phyloP scores from a whole-genome alignment of 176 grass and related monocot species.

The Thalia dealbata region DNA sequence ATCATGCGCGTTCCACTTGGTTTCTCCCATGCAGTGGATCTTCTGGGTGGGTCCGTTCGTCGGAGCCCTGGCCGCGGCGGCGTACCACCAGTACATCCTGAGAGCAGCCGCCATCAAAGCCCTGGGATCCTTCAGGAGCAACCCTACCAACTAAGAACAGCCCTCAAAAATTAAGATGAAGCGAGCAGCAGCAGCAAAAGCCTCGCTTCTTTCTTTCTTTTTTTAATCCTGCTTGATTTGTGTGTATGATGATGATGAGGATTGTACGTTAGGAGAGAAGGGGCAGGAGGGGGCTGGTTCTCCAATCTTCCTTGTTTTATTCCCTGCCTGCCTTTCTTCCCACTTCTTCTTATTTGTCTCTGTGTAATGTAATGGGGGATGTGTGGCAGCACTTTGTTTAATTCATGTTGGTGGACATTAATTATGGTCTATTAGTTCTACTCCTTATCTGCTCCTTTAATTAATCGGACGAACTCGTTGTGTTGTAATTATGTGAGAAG shows the following conservation, averaged over 20 bases:
- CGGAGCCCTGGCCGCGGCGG: constrained; percentile 8
- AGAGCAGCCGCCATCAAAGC: constrained; percentile 14
- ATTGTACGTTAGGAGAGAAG: background rate
- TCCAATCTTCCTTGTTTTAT: background rate
- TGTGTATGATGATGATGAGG: constrained; percentile 1
- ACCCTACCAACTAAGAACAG: constrained; percentile 8
- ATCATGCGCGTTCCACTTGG: background rate
- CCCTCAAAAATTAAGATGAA: background rate
- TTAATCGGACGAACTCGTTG: background rate
- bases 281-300: background rate
- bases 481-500: background rate
- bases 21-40: constrained; percentile 6
- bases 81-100: constrained; percentile 19
- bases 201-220: background rate
- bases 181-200: constrained; percentile 1
- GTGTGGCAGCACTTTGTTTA: constrained; percentile 1
- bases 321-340: background rate
- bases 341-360: background rate
- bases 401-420: background rate
- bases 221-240: background rate
- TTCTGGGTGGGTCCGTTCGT: constrained; percentile 17
- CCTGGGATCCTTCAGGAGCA: constrained; percentile 18
- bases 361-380: background rate
- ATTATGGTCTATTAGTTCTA: background rate
- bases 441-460: background rate